Evolutionary conservation across 2,329 filamentous ascomycete species (phyloP).

Genomic region (Neofusicoccum laricinum): DNA sequence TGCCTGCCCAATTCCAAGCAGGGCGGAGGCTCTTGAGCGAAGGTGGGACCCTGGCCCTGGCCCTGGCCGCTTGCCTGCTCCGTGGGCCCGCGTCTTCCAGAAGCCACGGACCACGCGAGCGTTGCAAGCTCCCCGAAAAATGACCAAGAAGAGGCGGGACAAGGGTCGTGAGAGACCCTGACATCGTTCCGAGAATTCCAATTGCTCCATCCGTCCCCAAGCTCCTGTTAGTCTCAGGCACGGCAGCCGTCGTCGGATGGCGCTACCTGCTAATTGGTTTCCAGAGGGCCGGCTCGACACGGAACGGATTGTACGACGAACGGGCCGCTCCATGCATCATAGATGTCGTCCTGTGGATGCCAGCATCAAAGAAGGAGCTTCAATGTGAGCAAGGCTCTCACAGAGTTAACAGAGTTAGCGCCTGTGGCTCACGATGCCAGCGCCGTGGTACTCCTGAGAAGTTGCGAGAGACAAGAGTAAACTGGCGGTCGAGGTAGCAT

Average conservation of each 20-base stretch:
- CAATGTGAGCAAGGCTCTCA: conserved; percentile 10
- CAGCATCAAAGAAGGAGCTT: conserved; percentile 3
- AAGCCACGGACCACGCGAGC: conserved; percentile 11
- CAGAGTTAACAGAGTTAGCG: conserved; percentile 10
- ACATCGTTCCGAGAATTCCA: not conserved
- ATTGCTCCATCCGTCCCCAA: conserved; percentile 6
- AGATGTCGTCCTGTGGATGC: conserved; percentile 1
- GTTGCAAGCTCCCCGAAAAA: not conserved
- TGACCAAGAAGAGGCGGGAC: not conserved
- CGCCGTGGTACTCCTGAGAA: not conserved
- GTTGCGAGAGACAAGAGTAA: not conserved
- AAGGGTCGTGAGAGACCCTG: not conserved
- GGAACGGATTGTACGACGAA: conserved; percentile 11
- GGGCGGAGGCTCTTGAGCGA: not conserved
- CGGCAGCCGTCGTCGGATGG: conserved; percentile 4
- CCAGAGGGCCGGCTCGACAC: conserved; percentile 7
- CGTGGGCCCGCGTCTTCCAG: conserved; percentile 11
- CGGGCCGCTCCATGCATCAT: conserved; percentile 16
- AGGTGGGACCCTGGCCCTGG: not conserved
- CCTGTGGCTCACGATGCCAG: conserved; percentile 50
- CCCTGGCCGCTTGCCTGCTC: not conserved
- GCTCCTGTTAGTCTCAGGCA: conserved; percentile 11
- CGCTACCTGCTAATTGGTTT: conserved; percentile 12
- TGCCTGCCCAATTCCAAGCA: not conserved
- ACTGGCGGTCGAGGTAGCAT: conserved; percentile 5